These are phyloP conservation scores for Penicillium sp. DNA, from an alignment of 2,329 filamentous ascomycete species.

Conservation along the genomic window DNA sequence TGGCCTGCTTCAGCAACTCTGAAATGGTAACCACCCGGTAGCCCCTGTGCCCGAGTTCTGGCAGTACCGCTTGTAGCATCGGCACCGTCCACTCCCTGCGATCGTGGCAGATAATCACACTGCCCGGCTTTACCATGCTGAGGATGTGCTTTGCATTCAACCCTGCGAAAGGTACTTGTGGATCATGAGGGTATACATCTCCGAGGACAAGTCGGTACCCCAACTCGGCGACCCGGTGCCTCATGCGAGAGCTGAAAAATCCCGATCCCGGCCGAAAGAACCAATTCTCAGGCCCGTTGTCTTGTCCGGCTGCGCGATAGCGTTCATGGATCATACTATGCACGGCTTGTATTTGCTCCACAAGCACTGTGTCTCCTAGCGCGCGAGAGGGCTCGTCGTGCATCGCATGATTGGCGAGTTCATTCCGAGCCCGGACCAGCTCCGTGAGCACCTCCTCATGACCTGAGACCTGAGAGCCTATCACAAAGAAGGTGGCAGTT, in stretches of 20 bases:
- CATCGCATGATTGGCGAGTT: constrained; percentile 87
- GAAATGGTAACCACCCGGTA: constrained; percentile 71
- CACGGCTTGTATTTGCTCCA: constrained; percentile 62
- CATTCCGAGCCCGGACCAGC: constrained; percentile 62
- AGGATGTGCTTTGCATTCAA: constrained; percentile 76
- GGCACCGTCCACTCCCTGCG: constrained; percentile 75
- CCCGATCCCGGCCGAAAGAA: constrained; percentile 84
- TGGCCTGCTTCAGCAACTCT: constrained; percentile 45
- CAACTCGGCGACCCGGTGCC: constrained; percentile 55
- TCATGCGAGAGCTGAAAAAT: constrained; percentile 72
- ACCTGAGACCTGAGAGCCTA: constrained; percentile 69
- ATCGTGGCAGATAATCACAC: constrained; percentile 84
- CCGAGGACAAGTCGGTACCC: constrained; percentile 75
- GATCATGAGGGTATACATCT: constrained; percentile 84
- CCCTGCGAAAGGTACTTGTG: constrained; percentile 68
- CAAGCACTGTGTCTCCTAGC: constrained; percentile 59
- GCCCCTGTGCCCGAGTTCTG: constrained; percentile 65
- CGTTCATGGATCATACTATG: constrained; percentile 58
- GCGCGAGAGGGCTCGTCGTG: constrained; percentile 71
- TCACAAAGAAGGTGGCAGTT: constrained; percentile 83
- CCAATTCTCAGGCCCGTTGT: constrained; percentile 49
- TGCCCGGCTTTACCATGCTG: constrained; percentile 73
- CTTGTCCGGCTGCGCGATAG: constrained; percentile 45
- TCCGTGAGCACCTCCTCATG: constrained; percentile 55
- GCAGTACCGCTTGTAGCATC: constrained; percentile 71